phyloP scores from a whole-genome alignment of 2,329 filamentous ascomycete species.

The Monilinia fructicola region DNA sequence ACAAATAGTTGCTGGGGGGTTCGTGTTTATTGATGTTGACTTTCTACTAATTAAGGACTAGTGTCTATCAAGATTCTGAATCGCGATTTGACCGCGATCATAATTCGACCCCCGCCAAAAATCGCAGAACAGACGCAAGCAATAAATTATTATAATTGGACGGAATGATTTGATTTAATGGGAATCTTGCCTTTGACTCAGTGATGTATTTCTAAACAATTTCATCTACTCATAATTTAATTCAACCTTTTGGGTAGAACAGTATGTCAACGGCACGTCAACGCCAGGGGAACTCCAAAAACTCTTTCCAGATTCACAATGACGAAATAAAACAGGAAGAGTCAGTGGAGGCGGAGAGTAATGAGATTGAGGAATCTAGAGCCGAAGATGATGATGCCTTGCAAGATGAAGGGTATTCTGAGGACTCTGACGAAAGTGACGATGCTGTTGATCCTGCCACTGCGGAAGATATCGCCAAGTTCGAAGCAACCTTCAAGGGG shows the following conservation, averaged over 20 bases:
- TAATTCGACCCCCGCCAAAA: constrained; percentile 21
- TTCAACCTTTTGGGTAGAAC: constrained; percentile 23
- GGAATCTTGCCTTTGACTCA: constrained; percentile 1
- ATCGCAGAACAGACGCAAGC: background rate
- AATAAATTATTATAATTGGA: background rate
- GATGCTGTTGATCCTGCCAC: constrained; percentile 65
- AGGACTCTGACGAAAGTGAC: constrained; percentile 57
- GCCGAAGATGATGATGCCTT: constrained; percentile 33
- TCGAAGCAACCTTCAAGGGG: constrained; percentile 78
- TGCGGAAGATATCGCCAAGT: constrained; percentile 80
- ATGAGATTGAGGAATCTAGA: constrained; percentile 38
- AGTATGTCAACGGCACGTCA: constrained; percentile 38
- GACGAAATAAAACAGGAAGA: constrained; percentile 42
- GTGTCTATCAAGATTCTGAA: background rate
- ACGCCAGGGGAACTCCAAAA: constrained; percentile 35
- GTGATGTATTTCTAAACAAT: constrained; percentile 14
- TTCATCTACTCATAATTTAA: constrained; percentile 18
- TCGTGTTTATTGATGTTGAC: constrained; percentile 25
- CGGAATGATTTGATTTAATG: background rate
- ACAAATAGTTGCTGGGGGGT: constrained; percentile 21
- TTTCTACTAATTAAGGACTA: constrained; percentile 15
- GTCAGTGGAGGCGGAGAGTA: constrained; percentile 40
- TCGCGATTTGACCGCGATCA: constrained; percentile 22
- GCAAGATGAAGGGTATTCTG: constrained; percentile 46
- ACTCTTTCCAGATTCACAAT: constrained; percentile 43